These are phyloP conservation scores for Globisporangium yorkense DNA, from an alignment of 352 stramenopile genomes.

Conservation along the genomic window DNA sequence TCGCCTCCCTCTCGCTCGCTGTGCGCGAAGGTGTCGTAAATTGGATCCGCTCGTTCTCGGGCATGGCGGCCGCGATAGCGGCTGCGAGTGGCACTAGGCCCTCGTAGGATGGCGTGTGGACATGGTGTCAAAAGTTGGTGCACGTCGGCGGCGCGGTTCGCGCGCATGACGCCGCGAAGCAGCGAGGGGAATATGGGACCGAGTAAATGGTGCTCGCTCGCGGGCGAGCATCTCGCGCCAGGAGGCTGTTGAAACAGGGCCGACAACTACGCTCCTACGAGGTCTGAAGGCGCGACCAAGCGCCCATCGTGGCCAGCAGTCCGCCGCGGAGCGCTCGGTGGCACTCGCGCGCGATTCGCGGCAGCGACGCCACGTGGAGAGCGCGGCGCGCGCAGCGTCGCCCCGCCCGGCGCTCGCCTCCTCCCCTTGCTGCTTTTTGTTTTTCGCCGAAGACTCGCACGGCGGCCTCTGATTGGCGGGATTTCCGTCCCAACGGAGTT, in stretches of 20 bases:
- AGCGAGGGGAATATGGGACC: not conserved
- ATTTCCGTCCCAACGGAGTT: not conserved
- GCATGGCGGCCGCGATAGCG: not conserved
- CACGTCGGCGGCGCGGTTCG: not conserved
- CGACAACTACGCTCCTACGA: not conserved
- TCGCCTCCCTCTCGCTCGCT: not conserved
- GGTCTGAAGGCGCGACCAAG: not conserved
- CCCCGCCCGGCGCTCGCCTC: not conserved
- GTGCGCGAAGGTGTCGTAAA: not conserved
- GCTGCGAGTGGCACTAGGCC: no score
- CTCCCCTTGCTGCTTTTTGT: not conserved
- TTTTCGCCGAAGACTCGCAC: conserved; percentile 18
- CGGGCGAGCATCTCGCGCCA: not conserved
- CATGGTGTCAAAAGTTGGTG: not conserved
- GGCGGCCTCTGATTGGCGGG: conserved; percentile 25
- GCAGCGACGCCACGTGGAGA: not conserved
- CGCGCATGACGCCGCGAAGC: not conserved
- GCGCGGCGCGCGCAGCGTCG: not conserved
- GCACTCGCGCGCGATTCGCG: not conserved
- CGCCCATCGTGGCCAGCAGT: not conserved
- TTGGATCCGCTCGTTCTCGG: not conserved
- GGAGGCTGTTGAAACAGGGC: not conserved
- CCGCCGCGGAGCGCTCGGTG: not conserved
- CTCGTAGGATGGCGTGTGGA: not conserved
- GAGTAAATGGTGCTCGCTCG: not conserved